Evolutionary conservation across 2,329 filamentous ascomycete species (phyloP), one percentile per base, ranked within the genome.

Genomic region (Calonectria ilicicola): DNA sequence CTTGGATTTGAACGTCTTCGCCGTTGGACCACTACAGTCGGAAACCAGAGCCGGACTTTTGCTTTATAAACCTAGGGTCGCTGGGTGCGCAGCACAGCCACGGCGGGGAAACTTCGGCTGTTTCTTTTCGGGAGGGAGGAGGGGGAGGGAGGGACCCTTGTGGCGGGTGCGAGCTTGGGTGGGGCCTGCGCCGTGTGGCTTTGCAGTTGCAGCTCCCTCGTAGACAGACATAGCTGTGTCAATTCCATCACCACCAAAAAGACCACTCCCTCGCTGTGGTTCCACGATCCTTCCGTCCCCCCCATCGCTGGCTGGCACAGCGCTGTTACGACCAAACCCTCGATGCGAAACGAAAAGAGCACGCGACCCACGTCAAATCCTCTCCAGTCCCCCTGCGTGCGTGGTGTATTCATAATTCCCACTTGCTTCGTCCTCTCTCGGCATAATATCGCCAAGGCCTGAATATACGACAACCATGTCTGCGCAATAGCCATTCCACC

Each of bases 21-120:
- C 86, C 85, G 86, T 86, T 87, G 83, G 87, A 91, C 91, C 91
- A 91, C 89, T 88, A 92, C 91, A 92, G 91, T 88, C 88, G 81
- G 65, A 27, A 78, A 10, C 21, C 46, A 0, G 3, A 8, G 3
- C 1, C 0, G 3, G 3, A 46, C 44, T 80, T 80, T 72, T 44
- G 17, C 0, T 0, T 42, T 82, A 84, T 84, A 83, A 62, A 38
- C 32, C 32, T 38, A 58, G 49, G 68, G 70, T 77, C 76, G 21
- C 17, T 38, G 26, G 14, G 0, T 10, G 5, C n/a, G 9, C 1
- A 1, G 5, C 21, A 44, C 47, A 1, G n/a, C n/a, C n/a, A n/a
- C n/a, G 38, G 38, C 27, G 73, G 62, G 44, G 63, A 42, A 64
- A 60, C 58, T 32, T 65, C 60, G 65, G 15, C 0, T 42, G 44